A percentile compares a stretch with the other conserved stretches of the same genome.
Evolutionary conservation across 2,329 filamentous ascomycete species (phyloP).

Genomic region (Penicillium occitanis): DNA sequence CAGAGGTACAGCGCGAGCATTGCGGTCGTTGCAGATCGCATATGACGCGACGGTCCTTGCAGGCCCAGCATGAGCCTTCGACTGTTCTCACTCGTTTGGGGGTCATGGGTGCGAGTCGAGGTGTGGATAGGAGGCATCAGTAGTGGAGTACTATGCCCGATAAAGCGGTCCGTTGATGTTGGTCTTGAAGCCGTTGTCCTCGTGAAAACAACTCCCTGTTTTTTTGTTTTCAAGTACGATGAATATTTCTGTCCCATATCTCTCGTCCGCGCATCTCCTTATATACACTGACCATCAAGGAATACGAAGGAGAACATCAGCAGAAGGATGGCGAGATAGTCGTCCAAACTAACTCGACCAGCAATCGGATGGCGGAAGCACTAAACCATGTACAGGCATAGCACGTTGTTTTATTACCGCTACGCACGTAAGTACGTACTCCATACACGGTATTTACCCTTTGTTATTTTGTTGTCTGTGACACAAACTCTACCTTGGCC

Average conservation of each 20-base stretch:
- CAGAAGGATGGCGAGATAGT: not conserved
- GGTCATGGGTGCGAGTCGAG: conserved; percentile 22
- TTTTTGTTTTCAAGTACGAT: not conserved
- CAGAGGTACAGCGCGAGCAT: conserved; percentile 39
- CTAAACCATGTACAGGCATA: not conserved
- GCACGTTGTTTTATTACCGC: not conserved
- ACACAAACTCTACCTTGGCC: not conserved
- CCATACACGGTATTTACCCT: not conserved
- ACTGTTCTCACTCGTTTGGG: conserved; percentile 31
- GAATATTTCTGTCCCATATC: not conserved
- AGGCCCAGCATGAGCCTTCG: conserved; percentile 49
- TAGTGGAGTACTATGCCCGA: not conserved
- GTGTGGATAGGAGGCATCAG: conserved; percentile 10
- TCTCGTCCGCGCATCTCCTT: not conserved
- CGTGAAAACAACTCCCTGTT: not conserved
- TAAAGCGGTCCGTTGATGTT: not conserved
- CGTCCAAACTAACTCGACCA: conserved; percentile 14
- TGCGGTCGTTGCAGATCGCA: conserved; percentile 43
- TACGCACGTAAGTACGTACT: not conserved
- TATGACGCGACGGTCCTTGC: conserved; percentile 48
- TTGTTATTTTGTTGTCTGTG: not conserved
- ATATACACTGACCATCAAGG: not conserved
- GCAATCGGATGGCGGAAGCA: conserved; percentile 3
- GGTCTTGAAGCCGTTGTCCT: not conserved
- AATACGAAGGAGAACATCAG: not conserved